Evolutionary conservation across 2,329 filamentous ascomycete species (phyloP), one percentile per base, ranked within the genome.

Genomic region (Orbilia oligospora): DNA sequence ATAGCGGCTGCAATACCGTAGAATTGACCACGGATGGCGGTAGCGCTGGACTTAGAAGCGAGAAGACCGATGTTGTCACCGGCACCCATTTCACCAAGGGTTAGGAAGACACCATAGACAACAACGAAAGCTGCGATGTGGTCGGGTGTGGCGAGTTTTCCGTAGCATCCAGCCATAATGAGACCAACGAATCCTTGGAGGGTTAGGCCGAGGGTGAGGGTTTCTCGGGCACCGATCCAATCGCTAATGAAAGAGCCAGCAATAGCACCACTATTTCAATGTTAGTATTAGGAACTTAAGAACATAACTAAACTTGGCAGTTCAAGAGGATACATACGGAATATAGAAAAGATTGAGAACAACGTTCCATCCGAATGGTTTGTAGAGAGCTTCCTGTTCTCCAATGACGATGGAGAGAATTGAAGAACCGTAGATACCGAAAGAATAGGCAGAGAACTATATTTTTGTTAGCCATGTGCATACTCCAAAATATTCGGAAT

Each of bases 21-120:
- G 84, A 91, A 91, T 83, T 92, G 89, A 1, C 94, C 94, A 46
- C 94, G 89, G n/a, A 97, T 91, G 18, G 92, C 91, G 3, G 94
- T 97, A 0, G 94, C 93, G 82, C 91, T 94, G 1, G 93, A 94
- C 86, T 97, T 97, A 56, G 92, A 92, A 0, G 94, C 94, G 33
- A 97, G 84, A 0, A 97, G 88, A 1, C 94, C 94, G 81, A 97
- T 97, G 84, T 97, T 97, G 86, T 97, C 92, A 12, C 94, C 94
- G 0, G 94, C 93, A 0, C 94, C 94, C 48, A 97, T 85, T 84
- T 96, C 93, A 63, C 93, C 93, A 0, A 95, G 87, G 0, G 91
- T 89, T 0, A 93, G 86, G 85, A 96, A 96, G 80, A 96, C 87
- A 16, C 90, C 93, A 81, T 94, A 95, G 1, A 95, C 89, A 4